These are phyloP conservation scores for Casuarina cunninghamiana DNA, from an alignment of 306 rosid species.

Conservation along the genomic window DNA sequence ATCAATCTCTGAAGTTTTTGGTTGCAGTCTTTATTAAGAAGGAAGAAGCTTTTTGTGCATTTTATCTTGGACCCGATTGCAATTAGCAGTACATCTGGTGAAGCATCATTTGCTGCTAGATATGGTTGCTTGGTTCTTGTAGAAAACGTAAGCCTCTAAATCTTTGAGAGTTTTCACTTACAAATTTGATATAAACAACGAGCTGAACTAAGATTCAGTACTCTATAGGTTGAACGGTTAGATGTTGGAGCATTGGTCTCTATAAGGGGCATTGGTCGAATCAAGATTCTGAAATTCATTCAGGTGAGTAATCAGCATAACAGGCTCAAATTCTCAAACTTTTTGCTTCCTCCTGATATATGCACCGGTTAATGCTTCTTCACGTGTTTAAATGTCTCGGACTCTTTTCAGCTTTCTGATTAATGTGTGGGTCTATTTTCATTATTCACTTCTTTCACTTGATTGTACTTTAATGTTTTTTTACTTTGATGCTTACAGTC, in stretches of 20 bases:
- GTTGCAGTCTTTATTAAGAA: conserved; percentile 39
- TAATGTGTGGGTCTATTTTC: not conserved
- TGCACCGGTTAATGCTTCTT: conserved; percentile 8
- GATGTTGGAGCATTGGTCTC: conserved; percentile 55
- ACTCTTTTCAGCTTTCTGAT: not conserved
- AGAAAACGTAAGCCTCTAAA: conserved; percentile 45
- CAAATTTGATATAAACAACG: not conserved
- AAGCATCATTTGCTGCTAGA: conserved; percentile 50
- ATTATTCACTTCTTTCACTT: not conserved
- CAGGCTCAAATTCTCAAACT: not conserved
- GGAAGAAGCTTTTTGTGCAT: conserved; percentile 49
- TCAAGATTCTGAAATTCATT: conserved; percentile 33
- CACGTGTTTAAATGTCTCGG: not conserved
- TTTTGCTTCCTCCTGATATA: not conserved
- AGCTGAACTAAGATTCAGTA: conserved; percentile 30
- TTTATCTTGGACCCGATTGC: conserved; percentile 53
- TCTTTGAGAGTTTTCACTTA: not conserved
- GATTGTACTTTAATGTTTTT: not conserved
- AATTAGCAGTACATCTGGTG: conserved; percentile 35
- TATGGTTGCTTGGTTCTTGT: conserved; percentile 45
- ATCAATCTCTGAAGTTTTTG: not conserved
- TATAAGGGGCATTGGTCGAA: conserved; percentile 49
- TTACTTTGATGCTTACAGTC: not conserved
- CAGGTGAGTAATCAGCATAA: conserved; percentile 27
- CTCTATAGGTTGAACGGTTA: conserved; percentile 42